Evolutionary conservation across 2,329 filamentous ascomycete genomes (phyloP).

Genomic region (Aureobasidium sp.): DNA sequence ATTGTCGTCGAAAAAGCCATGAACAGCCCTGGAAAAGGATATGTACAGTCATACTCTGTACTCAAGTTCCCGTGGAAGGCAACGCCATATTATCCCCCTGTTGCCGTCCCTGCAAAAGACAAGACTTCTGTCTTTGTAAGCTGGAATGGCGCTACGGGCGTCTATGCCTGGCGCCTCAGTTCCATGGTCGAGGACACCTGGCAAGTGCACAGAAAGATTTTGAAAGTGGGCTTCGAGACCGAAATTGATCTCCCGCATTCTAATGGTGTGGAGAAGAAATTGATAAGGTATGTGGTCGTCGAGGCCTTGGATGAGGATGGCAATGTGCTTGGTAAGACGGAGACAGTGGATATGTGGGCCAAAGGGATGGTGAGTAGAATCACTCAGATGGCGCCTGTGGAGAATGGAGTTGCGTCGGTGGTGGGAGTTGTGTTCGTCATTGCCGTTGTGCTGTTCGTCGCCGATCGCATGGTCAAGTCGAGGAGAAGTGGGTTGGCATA

Average conservation of each 20-base stretch:
- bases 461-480: background rate
- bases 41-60: conserved; percentile 43
- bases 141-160: conserved; percentile 44
- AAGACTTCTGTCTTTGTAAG: conserved; percentile 41
- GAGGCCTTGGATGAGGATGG: conserved; percentile 24
- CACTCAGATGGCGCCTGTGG: background rate
- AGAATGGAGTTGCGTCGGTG: background rate
- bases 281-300: conserved; percentile 23
- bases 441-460: background rate
- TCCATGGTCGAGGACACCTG: background rate
- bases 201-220: background rate
- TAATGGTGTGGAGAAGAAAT: background rate
- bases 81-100: conserved; percentile 27
- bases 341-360: background rate
- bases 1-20: conserved; percentile 26
- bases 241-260: conserved; percentile 19
- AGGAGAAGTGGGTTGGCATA: background rate
- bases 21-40: background rate
- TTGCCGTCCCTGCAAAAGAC: conserved; percentile 26
- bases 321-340: background rate
- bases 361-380: background rate
- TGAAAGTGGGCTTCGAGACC: conserved; percentile 36
- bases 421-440: background rate
- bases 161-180: conserved; percentile 40
- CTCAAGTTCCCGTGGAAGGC: conserved; percentile 45